Percentiles rank a stretch among this genome's conserved stretches.
Evolutionary conservation across 768 basidiomycete species (phyloP).

Genomic region (Lentinula aciculospora): DNA sequence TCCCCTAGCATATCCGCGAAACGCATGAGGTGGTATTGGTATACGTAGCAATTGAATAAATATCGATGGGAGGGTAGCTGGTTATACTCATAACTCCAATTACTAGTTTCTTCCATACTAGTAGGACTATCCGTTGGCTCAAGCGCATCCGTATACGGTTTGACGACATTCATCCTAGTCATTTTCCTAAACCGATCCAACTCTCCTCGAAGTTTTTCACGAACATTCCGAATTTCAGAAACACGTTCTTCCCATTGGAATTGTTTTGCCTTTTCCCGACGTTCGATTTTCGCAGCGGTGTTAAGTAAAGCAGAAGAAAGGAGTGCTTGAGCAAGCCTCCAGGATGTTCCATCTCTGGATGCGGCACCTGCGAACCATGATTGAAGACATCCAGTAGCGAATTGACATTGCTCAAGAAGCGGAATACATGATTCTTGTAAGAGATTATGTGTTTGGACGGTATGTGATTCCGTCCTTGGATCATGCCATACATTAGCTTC

Average conservation of each 20-base stretch:
- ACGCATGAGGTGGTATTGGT: slow-evolving; percentile 52
- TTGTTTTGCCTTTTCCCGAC: background rate
- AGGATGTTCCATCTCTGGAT: slow-evolving; percentile 25
- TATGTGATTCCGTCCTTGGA: slow-evolving; percentile 37
- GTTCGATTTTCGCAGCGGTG: background rate
- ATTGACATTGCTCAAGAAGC: slow-evolving; percentile 38
- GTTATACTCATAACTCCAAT: slow-evolving; percentile 12
- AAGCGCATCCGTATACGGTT: slow-evolving; percentile 55
- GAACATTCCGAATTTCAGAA: slow-evolving; percentile 24
- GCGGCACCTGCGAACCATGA: slow-evolving; percentile 45
- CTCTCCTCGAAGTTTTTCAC: slow-evolving; percentile 25
- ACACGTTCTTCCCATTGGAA: background rate
- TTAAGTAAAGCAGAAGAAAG: background rate
- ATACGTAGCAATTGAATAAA: slow-evolving; percentile 71
- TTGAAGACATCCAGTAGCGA: slow-evolving; percentile 33
- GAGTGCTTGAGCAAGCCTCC: background rate
- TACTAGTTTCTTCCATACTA: slow-evolving; percentile 16
- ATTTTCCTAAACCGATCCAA: slow-evolving; percentile 40
- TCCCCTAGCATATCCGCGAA: slow-evolving; percentile 26
- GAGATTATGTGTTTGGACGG: slow-evolving; percentile 35
- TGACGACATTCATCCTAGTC: slow-evolving; percentile 15
- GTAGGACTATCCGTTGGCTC: slow-evolving; percentile 24
- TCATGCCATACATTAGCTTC: slow-evolving; percentile 51
- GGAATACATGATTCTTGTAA: slow-evolving; percentile 49
- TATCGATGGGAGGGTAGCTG: slow-evolving; percentile 59